phyloP scores from a whole-genome alignment of 495 filamentous ascomycete genomes.

The Talaromyces adpressus region DNA sequence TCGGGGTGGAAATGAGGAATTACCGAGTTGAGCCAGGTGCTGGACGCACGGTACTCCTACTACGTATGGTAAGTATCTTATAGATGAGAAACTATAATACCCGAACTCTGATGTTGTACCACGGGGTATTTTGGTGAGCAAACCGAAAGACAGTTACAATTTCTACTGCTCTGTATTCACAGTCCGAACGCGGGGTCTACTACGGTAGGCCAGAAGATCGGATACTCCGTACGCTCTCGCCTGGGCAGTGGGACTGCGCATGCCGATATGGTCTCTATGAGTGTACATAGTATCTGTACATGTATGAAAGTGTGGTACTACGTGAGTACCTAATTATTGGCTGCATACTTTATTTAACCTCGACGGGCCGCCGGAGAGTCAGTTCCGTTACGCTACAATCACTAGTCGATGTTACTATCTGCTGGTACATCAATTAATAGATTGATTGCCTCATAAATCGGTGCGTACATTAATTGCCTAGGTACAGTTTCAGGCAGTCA shows the following conservation, averaged over 20 bases:
- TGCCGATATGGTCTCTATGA: neutral
- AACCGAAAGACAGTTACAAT: no score
- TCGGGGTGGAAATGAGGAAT: neutral
- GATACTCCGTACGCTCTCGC: neutral
- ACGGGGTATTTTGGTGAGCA: no score
- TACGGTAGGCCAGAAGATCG: neutral
- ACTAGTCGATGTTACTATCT: neutral
- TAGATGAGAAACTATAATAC: neutral
- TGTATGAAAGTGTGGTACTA: neutral
- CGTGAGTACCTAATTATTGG: neutral
- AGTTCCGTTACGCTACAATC: neutral
- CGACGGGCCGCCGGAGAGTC: neutral
- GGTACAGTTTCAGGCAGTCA: no score
- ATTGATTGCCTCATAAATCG: neutral
- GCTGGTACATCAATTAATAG: no score
- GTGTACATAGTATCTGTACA: neutral
- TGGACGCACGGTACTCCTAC: neutral
- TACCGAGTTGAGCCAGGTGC: conserved; percentile 3
- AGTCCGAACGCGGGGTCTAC: neutral
- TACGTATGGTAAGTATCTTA: neutral
- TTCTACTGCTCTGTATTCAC: no score
- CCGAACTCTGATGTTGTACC: neutral
- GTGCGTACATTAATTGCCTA: no score
- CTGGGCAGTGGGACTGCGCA: neutral
- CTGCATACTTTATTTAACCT: conserved; percentile 1